A percentile compares a stretch with the other conserved stretches of the same genome.
These are phyloP conservation scores for Paecilomyces niveus DNA, from an alignment of 2,329 filamentous ascomycete genomes.

Conservation along the genomic window DNA sequence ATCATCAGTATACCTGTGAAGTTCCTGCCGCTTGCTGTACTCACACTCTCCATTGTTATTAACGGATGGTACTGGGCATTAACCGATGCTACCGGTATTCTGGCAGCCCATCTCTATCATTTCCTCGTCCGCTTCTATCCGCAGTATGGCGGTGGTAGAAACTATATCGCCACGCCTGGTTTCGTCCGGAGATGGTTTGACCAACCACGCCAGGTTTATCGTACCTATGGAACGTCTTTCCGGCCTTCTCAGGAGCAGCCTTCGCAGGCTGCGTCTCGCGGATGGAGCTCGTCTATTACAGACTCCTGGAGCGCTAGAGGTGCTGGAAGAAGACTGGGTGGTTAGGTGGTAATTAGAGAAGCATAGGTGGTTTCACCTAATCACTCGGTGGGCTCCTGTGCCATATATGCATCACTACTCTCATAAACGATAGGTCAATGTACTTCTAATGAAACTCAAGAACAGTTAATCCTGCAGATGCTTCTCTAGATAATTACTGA, in stretches of 20 bases:
- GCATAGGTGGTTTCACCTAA: background rate
- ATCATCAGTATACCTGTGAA: constrained; percentile 78
- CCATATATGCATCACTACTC: too few species aligned
- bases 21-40: constrained; percentile 71
- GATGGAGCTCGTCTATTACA: constrained; percentile 26
- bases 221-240: constrained; percentile 58
- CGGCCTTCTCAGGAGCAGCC: constrained; percentile 25
- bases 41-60: constrained; percentile 66
- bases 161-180: constrained; percentile 65
- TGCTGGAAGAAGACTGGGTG: constrained; percentile 34
- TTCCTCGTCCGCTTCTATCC: constrained; percentile 86
- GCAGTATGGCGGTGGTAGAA: constrained; percentile 75
- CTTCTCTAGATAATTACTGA: too few species aligned
- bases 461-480: too few species aligned
- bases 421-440: too few species aligned
- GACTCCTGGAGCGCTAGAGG: constrained; percentile 33
- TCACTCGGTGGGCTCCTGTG: too few species aligned
- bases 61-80: constrained; percentile 51
- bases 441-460: too few species aligned
- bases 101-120: constrained; percentile 84
- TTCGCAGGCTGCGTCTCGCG: constrained; percentile 11
- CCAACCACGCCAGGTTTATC: constrained; percentile 39
- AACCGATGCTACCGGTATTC: constrained; percentile 65
- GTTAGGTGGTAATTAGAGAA: constrained; percentile 28
- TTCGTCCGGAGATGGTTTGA: constrained; percentile 64